These are phyloP conservation scores for Chrysosphaeria jannelii DNA, from an alignment of 2,329 filamentous ascomycete species.

Conservation along the genomic window DNA sequence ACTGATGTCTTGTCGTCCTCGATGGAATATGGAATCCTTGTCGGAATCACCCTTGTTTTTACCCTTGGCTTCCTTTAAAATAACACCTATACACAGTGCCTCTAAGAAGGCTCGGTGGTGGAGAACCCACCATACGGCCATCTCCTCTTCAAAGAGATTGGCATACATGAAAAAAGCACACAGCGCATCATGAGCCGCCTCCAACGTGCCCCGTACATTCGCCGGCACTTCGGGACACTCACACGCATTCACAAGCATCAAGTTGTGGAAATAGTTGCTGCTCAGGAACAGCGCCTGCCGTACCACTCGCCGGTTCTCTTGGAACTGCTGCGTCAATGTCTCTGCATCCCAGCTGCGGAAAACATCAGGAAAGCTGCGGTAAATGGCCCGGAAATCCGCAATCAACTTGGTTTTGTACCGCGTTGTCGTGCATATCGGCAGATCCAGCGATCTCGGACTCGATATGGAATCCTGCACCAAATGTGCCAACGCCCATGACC, in stretches of 20 bases:
- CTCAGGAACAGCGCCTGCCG: slow-evolving; percentile 50
- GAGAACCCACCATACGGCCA: slow-evolving; percentile 61
- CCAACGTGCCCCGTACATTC: slow-evolving; percentile 38
- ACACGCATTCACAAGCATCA: slow-evolving; percentile 49
- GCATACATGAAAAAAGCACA: slow-evolving; percentile 46
- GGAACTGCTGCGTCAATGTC: slow-evolving; percentile 23
- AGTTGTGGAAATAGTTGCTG: slow-evolving; percentile 59
- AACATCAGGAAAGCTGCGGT: slow-evolving; percentile 38
- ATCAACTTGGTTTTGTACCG: slow-evolving; percentile 41
- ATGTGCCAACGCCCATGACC: slow-evolving; percentile 53
- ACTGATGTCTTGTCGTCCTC: slow-evolving; percentile 30
- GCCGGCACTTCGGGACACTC: slow-evolving; percentile 31
- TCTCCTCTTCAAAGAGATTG: slow-evolving; percentile 35
- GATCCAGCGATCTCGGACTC: slow-evolving; percentile 39
- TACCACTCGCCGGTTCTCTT: slow-evolving; percentile 31
- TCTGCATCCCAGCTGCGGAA: slow-evolving; percentile 38
- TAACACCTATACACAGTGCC: slow-evolving; percentile 34
- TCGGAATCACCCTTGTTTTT: slow-evolving; percentile 15
- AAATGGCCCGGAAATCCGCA: slow-evolving; percentile 37
- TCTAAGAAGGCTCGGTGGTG: slow-evolving; percentile 57
- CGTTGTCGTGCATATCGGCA: slow-evolving; percentile 37
- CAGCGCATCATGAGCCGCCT: slow-evolving; percentile 48
- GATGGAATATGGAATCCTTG: slow-evolving; percentile 26
- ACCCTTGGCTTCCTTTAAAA: slow-evolving; percentile 18
- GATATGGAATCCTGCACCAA: slow-evolving; percentile 51